A percentile compares a stretch with the other conserved stretches of the same genome.
Evolutionary conservation across 2,329 filamentous ascomycete species (phyloP).

Genomic region (Calonectria crousiana): DNA sequence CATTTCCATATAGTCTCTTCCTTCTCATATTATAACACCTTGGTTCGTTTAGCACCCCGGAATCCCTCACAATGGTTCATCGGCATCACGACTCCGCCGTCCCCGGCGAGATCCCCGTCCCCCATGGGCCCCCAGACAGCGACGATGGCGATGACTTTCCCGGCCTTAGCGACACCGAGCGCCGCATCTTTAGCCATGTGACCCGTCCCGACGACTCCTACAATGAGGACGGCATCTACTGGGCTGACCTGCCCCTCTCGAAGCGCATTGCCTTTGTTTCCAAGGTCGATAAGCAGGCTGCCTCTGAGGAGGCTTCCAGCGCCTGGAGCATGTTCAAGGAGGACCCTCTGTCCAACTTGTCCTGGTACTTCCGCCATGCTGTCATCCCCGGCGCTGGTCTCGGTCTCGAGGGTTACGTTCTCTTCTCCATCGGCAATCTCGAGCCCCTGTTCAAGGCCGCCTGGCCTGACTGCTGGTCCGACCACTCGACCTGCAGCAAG

Average conservation of each 20-base stretch:
- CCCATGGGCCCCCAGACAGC: slow-evolving; percentile 61
- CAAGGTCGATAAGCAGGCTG: slow-evolving; percentile 78
- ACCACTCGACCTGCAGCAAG: slow-evolving; percentile 73
- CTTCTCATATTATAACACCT: background rate
- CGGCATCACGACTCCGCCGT: slow-evolving; percentile 53
- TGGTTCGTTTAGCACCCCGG: background rate
- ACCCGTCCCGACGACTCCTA: slow-evolving; percentile 92
- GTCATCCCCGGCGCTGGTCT: slow-evolving; percentile 93
- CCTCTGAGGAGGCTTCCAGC: slow-evolving; percentile 72
- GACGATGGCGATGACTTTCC: slow-evolving; percentile 62
- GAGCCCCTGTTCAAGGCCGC: slow-evolving; percentile 82
- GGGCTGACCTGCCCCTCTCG: slow-evolving; percentile 84
- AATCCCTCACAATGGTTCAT: slow-evolving; percentile 39
- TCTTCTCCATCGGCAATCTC: slow-evolving; percentile 97
- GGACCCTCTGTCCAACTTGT: slow-evolving; percentile 86
- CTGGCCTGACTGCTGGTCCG: slow-evolving; percentile 84
- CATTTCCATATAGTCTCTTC: background rate
- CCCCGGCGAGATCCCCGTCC: slow-evolving; percentile 66
- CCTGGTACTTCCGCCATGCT: slow-evolving; percentile 90
- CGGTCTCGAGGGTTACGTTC: slow-evolving; percentile 92
- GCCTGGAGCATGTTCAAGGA: slow-evolving; percentile 87
- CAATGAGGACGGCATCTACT: slow-evolving; percentile 86
- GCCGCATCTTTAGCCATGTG: slow-evolving; percentile 78
- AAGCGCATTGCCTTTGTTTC: slow-evolving; percentile 82
- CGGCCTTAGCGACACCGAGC: slow-evolving; percentile 61